Base-by-base conservation (phyloP, 495 filamentous ascomycete genomes). In the Penicillium steckii region DNA sequence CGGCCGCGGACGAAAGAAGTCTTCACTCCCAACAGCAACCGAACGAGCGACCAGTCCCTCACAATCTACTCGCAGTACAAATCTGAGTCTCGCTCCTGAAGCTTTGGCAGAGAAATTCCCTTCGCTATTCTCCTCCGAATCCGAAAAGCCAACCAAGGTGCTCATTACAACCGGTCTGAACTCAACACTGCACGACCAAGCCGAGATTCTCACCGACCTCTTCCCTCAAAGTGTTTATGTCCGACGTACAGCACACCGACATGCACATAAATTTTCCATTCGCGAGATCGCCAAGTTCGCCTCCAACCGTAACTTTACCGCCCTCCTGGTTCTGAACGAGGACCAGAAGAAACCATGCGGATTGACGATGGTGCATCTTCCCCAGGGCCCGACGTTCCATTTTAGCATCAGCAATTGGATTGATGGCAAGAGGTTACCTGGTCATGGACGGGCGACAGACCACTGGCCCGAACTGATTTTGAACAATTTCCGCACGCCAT, bases 391-490 rank as follows among this genome's bases (percentile, higher is more conserved):
- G 2, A 93, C 89, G 30, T 93, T 96, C 67, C 88, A 92, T 57
- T 95, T 94, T 73, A 80, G 72, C 27, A 85, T 96, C 55, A 83
- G 81, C 37, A 94, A 91, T 55, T 98, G 90, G 84, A 76, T 90
- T 13, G 89, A 92, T 50, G 88, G 90, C 4, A 87, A 87, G 67
- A 83, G 85, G 22, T 75, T 98, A 2, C 87, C 88, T 1, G 92
- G 91, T 2, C 93, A 97, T 65, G 93, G 93, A 30, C 87, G 87
- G 32, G 81, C 93, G 0, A 96, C 93, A 0, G 84, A 88, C 33
- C 93, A 96, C 70, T 90, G 85, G 56, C 94, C 93, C 3, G 94
- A 98, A 70, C 80, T 98, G 33, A 89, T 97, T 43, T 80, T 98
- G 29, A 97, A 97, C 69, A 91, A 92, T 64, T 98, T 98, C 77